Evolutionary conservation across 2,329 filamentous ascomycete species (phyloP), one percentile per base, ranked within the genome.

Genomic region (Westerdykella ornata): DNA sequence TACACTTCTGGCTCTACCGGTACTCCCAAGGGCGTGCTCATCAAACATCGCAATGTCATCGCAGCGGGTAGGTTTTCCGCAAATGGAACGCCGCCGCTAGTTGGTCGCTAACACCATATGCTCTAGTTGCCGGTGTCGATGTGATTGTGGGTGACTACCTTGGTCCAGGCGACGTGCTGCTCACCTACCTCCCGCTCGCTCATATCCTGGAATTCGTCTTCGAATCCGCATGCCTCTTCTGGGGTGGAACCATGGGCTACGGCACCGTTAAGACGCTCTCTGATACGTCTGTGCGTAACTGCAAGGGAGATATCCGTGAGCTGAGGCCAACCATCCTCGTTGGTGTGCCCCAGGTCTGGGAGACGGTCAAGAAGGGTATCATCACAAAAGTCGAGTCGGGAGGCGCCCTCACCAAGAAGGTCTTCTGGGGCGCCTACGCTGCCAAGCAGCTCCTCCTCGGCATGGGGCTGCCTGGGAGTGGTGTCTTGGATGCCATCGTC

Each of bases 121-220:
- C 38, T 18, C 19, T 48, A 67, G 69, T 95, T 50, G 84, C 90
- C 35, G 92, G 92, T 63, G 79, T 95, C 35, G 79, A 83, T 59
- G 77, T 77, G 32, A 81, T 87, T 47, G 81, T 97, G 36, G 85
- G 85, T 16, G 80, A 83, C 44, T 84, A 84, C 57, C 78, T 97
- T 37, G 83, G 82, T 45, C 81, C 84, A 43, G 80, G 77, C 35
- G 92, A 98, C 54, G 77, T 78, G 35, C 74, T 97, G 33, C 77
- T 98, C 35, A 88, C 89, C 16, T 98, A 97, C 67, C 79, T 98
- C 12, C 92, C 92, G 1, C 81, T 94, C 39, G 89, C 92, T 2
- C 92, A 98, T 63, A 97, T 97, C 57, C 81, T 98, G 57, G 92
- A 98, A 68, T 92, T 95, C 67, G 85, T 90, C 44, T 87, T 98